Percentiles rank a stretch among this genome's conserved stretches.
These are phyloP conservation scores for Pigoraptor vietnamica DNA, from an alignment of 78 protist genomes.

Conservation along the genomic window DNA sequence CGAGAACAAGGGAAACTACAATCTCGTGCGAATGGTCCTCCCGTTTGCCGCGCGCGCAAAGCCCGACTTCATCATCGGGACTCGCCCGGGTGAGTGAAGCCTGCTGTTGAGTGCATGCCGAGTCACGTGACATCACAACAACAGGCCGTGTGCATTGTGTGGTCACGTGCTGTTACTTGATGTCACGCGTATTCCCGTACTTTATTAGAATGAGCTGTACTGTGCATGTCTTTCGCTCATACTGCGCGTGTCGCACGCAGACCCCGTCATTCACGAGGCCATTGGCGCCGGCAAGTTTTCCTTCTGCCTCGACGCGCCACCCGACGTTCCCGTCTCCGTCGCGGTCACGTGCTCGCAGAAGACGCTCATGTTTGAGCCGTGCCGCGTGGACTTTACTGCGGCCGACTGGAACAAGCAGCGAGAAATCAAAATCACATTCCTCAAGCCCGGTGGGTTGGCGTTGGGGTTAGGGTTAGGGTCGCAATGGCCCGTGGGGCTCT, in stretches of 20 bases:
- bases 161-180: not conserved
- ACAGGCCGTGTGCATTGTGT: not conserved
- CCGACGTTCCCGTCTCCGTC: not conserved
- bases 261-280: not conserved
- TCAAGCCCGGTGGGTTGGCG: not conserved
- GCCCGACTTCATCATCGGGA: not conserved
- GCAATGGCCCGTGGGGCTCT: too few species aligned
- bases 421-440: not conserved
- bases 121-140: not conserved
- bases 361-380: not conserved
- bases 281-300: not conserved
- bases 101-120: not conserved
- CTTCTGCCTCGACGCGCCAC: not conserved
- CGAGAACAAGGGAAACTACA: not conserved
- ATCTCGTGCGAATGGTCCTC: not conserved
- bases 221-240: not conserved
- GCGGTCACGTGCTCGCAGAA: not conserved
- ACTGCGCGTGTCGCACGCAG: not conserved
- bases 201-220: not conserved
- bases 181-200: not conserved
- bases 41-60: not conserved
- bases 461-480: too few species aligned
- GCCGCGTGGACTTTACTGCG: not conserved
- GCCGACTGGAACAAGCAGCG: not conserved
- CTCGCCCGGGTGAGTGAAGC: not conserved